Evolutionary conservation across 257 asterid genomes (phyloP), one percentile per base, ranked within the genome.

Genomic region (Striga asiatica): DNA sequence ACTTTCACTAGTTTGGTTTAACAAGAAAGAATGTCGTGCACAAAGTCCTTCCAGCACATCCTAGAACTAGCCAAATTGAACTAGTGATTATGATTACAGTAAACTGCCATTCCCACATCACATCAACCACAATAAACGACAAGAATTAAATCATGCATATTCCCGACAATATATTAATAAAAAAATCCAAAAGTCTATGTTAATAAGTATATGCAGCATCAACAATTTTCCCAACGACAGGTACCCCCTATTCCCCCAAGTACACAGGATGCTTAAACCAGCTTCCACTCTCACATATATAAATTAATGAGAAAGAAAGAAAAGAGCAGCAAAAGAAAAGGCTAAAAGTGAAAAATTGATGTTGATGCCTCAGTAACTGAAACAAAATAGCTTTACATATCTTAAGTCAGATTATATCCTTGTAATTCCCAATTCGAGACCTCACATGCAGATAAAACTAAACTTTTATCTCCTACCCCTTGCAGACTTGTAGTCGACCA

Each of bases 401-500:
- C 32, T 16, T 18, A 19, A 21, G 12, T 28, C 48, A 14, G 14
- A 21, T 35, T 14, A 25, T 27, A n/a, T 8, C 24, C 7, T 43
- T 17, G n/a, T 16, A 13, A 7, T 19, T 19, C 25, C 25, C 8
- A 43, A 43, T 18, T 43, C 19, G n/a, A 43, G n/a, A n/a, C n/a
- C n/a, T n/a, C n/a, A n/a, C n/a, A 7, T 2, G 50, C 11, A 43
- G 27, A 1, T 43, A 43, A 17, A 43, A 42, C 12, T 21, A 42
- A 17, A 42, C 49, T 16, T 23, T 42, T 7, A 0, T 14, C 0
- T 4, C 23, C 20, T 42, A 42, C 64, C 13, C 29, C 60, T 13
- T 54, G 51, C 21, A 47, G 47, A 28, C 60, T 13, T 54, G 51
- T 16, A 47, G 47, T 32, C 57, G 55, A 71, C 12, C 50, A 32